Conservation (phyloP, 2,329 filamentous ascomycete species). For the Neonectria magnoliae region DNA sequence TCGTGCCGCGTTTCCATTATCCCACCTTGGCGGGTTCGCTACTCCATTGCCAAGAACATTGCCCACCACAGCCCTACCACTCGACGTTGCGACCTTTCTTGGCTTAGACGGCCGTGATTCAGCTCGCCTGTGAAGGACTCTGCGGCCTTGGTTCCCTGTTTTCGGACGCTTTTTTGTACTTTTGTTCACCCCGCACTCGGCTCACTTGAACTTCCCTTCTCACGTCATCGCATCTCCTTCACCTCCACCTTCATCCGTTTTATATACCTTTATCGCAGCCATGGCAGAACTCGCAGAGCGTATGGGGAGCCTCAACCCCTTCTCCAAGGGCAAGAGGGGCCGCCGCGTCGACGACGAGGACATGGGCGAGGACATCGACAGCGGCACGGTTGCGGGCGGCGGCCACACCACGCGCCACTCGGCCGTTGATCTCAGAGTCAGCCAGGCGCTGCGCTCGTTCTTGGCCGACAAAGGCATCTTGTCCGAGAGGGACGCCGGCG, state of each 20-base stretch:
- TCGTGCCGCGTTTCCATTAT: slow-evolving; percentile 8
- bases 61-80: background rate
- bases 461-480: slow-evolving; percentile 64
- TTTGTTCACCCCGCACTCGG: slow-evolving; percentile 12
- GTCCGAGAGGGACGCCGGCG: slow-evolving; percentile 56
- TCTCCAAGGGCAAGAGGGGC: slow-evolving; percentile 36
- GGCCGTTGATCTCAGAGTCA: slow-evolving; percentile 66
- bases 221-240: slow-evolving; percentile 24
- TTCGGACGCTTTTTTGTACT: slow-evolving; percentile 2
- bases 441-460: slow-evolving; percentile 65
- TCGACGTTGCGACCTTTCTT: background rate
- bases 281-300: slow-evolving; percentile 43
- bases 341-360: slow-evolving; percentile 47
- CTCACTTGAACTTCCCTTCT: slow-evolving; percentile 26
- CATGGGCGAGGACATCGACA: slow-evolving; percentile 46
- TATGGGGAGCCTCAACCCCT: slow-evolving; percentile 46
- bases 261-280: slow-evolving; percentile 2
- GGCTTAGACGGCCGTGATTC: background rate
- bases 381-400: slow-evolving; percentile 65
- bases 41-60: slow-evolving; percentile 15
- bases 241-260: slow-evolving; percentile 11
- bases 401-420: slow-evolving; percentile 63
- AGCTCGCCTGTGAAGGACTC: background rate
- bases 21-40: slow-evolving; percentile 9
- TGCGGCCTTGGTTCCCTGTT: slow-evolving; percentile 1